Evolutionary conservation across 805 yeast species (phyloP).

Genomic region (Sugiyamaella chiloensis): DNA sequence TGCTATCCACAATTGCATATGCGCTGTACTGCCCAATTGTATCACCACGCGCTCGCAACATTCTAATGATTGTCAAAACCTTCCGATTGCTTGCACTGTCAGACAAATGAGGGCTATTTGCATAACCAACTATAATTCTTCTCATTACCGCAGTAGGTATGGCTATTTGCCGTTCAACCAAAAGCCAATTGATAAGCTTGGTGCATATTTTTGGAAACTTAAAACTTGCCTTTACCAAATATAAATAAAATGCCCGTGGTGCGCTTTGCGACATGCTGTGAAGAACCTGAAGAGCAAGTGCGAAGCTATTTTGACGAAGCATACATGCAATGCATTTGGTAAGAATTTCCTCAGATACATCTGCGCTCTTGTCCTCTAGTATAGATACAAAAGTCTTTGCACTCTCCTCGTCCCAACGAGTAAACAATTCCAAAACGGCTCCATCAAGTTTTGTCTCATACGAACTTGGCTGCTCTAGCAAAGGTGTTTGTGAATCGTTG

Average conservation of each 20-base stretch:
- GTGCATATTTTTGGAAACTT: conserved; percentile 25
- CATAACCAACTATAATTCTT: conserved; percentile 24
- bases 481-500: background rate
- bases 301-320: background rate
- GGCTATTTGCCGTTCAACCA: conserved; percentile 7
- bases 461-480: background rate
- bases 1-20: conserved; percentile 25
- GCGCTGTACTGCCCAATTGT: conserved; percentile 13
- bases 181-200: conserved; percentile 26
- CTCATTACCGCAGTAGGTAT: conserved; percentile 24
- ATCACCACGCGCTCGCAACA: conserved; percentile 18
- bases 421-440: conserved; percentile 19
- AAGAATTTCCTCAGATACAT: conserved; percentile 21
- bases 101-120: conserved; percentile 21
- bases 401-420: conserved; percentile 18
- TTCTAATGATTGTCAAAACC: conserved; percentile 20
- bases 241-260: conserved; percentile 10
- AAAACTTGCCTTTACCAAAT: conserved; percentile 23
- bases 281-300: conserved; percentile 17
- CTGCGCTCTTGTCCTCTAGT: conserved; percentile 10
- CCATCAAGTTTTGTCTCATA: conserved; percentile 5
- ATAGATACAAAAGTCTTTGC: conserved; percentile 7
- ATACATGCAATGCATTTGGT: conserved; percentile 1
- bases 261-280: conserved; percentile 14
- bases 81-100: conserved; percentile 26